Evolutionary conservation across 768 basidiomycete genomes (phyloP), one percentile per base, ranked within the genome.

Genomic region (Calocybe indica): DNA sequence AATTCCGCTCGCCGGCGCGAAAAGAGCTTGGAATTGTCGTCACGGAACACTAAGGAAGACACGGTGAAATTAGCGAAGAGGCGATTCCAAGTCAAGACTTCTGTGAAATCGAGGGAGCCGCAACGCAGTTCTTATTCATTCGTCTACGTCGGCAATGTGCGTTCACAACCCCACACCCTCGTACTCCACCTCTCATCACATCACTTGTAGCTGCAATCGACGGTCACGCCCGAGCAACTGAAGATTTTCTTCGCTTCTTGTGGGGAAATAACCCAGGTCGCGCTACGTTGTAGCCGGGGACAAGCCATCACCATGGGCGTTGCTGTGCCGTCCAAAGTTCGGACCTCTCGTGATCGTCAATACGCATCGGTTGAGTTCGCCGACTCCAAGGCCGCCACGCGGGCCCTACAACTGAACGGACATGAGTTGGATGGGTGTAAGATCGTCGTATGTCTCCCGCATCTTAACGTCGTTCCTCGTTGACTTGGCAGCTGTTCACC

Each of bases 111-210:
- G 22, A 22, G 22, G 22, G 22, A 22, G 22, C 4, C 22, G 22
- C 22, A 22, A 22, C 22, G 22, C 22, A 22, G 22, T 22, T 22
- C 22, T 4, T 22, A 58, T 47, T 61, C 59, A 31, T 68, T 65
- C 49, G 70, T 79, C 15, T 85, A 69, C 53, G 77, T 83, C 13
- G 83, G 85, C 36, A 85, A 85, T 57, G 85, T 85, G 54, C 51
- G 80, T 66, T 10, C 8, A 15, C 43, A 6, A 12, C 40, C 33
- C 13, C 9, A 5, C 5, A 34, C 7, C 7, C 32, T 41, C 37
- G 22, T 6, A 45, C 39, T 40, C 15, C 8, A 31, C 38, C 40
- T 43, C 39, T n/a, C 46, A 11, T 45, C 31, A 46, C 8, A 43
- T 30, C 13, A 35, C 47, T 44, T 40, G 48, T 50, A 72, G 69